Base-by-base conservation (phyloP, 2,329 filamentous ascomycete genomes). In the Trichoderma lentiforme region DNA sequence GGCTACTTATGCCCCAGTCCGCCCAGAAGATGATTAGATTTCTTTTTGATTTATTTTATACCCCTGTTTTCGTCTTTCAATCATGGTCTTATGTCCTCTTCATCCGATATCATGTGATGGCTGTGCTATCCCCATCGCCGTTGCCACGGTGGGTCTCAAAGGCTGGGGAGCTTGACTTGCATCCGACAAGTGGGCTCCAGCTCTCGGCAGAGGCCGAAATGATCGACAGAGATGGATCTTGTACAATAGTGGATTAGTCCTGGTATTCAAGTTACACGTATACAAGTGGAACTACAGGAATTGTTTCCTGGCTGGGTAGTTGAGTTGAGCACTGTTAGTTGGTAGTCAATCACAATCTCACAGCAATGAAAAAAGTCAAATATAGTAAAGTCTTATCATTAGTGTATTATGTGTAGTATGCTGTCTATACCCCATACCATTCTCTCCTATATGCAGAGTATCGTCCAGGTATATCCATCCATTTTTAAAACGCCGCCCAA, bases 401-500 rank as follows among this genome's bases (percentile, higher is more conserved):
- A 26, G 21, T 21, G 32, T 39, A 66, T 34, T 56, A 66, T 43
- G 36, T 26, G 36, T 47, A 34, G 15, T 21, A 58, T 26, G 15
- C 28, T 9, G 51, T 34, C 66, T 53, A 30, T 53, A 62, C 30
- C 64, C 36, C 51, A 39, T 67, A 36, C 51, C 12, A 36, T 53
- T 53, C 18, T 24, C 18, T 14, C 47, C n/a, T 53, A 53, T 53
- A 53, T 53, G 47, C 21, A 53, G 47, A 58, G 18, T 26, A 24
- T 51, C 36, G 14, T n/a, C 56, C 36, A 60, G 28, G 53, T 69
- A 61, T 69, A 28, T 47, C 66, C 66, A 69, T 26, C 6, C 21
- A 21, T 21, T 65, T 47, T 62, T 65, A 5, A 26, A 70, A 70
- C 67, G 67, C 67, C 67, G 39, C 39, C 6, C 57, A 70, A 47